Evolutionary conservation across 164 flowering plant species (phyloP).

Genomic region (Protea cynaroides): DNA sequence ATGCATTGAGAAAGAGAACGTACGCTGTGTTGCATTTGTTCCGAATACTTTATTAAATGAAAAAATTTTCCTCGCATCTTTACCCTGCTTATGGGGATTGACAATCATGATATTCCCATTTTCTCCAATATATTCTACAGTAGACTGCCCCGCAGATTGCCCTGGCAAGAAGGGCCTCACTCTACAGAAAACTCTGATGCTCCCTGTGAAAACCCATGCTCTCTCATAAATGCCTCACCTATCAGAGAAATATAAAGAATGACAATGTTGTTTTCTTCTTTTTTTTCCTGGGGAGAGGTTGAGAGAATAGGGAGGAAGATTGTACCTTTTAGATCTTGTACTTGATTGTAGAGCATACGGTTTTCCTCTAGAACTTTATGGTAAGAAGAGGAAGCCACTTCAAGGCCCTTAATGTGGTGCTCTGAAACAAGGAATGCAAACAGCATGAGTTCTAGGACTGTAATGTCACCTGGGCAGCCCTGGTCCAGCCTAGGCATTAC

Average conservation of each 20-base stretch:
- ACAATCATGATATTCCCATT: slow-evolving; percentile 75
- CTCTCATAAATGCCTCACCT: background rate
- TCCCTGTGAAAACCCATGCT: slow-evolving; percentile 37
- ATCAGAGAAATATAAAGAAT: background rate
- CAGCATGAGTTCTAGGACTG: no score
- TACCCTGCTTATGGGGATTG: slow-evolving; percentile 71
- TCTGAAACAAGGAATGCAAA: slow-evolving; percentile 28
- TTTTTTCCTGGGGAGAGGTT: background rate
- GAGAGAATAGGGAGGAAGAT: background rate
- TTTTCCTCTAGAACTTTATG: slow-evolving; percentile 80
- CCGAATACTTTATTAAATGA: slow-evolving; percentile 76
- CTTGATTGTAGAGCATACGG: slow-evolving; percentile 73
- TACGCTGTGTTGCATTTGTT: slow-evolving; percentile 61
- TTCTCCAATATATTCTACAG: slow-evolving; percentile 83
- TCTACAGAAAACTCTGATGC: slow-evolving; percentile 83
- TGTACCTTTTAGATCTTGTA: slow-evolving; percentile 86
- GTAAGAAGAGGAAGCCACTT: slow-evolving; percentile 58
- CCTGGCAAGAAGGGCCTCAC: slow-evolving; percentile 74
- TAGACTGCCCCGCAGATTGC: slow-evolving; percentile 41
- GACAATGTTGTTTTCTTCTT: background rate
- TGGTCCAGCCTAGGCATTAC: no score
- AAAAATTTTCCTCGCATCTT: slow-evolving; percentile 66
- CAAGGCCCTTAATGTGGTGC: slow-evolving; percentile 49
- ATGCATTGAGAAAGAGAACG: slow-evolving; percentile 8
- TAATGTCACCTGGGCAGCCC: no score